Conservation (phyloP, 176 grass and related monocot species). For the Poa annua region DNA sequence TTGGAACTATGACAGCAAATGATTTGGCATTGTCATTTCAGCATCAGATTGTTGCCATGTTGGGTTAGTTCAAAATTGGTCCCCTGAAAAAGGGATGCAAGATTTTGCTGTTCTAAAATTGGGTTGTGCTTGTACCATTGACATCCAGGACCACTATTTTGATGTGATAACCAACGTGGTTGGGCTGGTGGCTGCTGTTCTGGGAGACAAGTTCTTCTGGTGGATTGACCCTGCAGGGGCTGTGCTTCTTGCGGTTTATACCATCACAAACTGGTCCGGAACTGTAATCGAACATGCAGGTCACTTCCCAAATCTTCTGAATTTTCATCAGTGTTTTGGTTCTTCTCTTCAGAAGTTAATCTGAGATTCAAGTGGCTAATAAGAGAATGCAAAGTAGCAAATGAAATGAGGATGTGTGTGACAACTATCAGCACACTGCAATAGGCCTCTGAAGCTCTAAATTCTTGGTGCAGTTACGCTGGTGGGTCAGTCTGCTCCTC, state of each 20-base stretch:
- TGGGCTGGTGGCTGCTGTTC: slow-evolving; percentile 82
- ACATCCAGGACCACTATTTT: slow-evolving; percentile 81
- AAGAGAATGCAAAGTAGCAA: background rate
- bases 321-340: background rate
- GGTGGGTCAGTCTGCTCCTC: slow-evolving; percentile 66
- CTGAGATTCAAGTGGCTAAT: background rate
- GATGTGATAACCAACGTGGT: slow-evolving; percentile 92
- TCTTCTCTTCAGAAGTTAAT: background rate
- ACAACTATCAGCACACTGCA: background rate
- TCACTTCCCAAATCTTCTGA: slow-evolving; percentile 13
- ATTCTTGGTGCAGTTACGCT: slow-evolving; percentile 56
- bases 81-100: background rate
- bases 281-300: slow-evolving; percentile 85
- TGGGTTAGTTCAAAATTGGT: background rate
- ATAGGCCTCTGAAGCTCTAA: slow-evolving; percentile 1
- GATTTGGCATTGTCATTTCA: background rate
- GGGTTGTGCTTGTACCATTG: background rate
- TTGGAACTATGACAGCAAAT: slow-evolving; percentile 2
- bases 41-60: background rate
- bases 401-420: background rate
- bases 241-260: slow-evolving; percentile 85
- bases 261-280: slow-evolving; percentile 81
- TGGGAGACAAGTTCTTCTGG: slow-evolving; percentile 72
- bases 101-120: slow-evolving; percentile 6
- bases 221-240: slow-evolving; percentile 90